Evolutionary conservation across 2,329 filamentous ascomycete genomes (phyloP).

Genomic region (Cercospora brassicicola): DNA sequence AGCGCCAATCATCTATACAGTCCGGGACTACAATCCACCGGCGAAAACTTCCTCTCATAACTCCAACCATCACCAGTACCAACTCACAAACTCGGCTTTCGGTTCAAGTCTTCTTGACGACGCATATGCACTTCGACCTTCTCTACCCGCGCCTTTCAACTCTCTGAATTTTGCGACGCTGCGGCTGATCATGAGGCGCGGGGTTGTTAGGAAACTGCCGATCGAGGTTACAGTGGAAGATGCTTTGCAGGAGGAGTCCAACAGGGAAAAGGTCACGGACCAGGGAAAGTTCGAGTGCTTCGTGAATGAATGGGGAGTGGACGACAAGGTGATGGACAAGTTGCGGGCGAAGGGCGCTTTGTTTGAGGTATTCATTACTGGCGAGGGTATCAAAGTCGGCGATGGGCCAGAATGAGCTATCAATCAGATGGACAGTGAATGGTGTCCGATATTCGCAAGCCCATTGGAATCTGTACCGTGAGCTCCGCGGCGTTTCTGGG

Average conservation of each 20-base stretch:
- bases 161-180: conserved; percentile 29
- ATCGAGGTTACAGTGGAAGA: conserved; percentile 42
- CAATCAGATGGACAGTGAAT: background rate
- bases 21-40: conserved; percentile 20
- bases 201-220: conserved; percentile 41
- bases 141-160: conserved; percentile 39
- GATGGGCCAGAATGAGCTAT: conserved; percentile 17
- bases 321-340: conserved; percentile 26
- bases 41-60: conserved; percentile 5
- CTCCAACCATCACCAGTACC: background rate
- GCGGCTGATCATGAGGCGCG: conserved; percentile 39
- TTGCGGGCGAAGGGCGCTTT: conserved; percentile 24
- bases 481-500: background rate
- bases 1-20: conserved; percentile 34
- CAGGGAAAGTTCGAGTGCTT: conserved; percentile 40
- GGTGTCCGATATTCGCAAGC: background rate
- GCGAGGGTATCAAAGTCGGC: conserved; percentile 25
- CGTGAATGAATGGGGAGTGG: conserved; percentile 34
- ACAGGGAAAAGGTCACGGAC: conserved; percentile 42
- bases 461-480: background rate
- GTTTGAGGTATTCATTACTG: conserved; percentile 31
- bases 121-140: conserved; percentile 23
- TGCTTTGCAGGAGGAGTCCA: conserved; percentile 39
- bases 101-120: conserved; percentile 6
- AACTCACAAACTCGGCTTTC: conserved; percentile 2